Base-by-base conservation (phyloP, 495 filamentous ascomycete genomes). In the Umbilicaria muhlenbergii region DNA sequence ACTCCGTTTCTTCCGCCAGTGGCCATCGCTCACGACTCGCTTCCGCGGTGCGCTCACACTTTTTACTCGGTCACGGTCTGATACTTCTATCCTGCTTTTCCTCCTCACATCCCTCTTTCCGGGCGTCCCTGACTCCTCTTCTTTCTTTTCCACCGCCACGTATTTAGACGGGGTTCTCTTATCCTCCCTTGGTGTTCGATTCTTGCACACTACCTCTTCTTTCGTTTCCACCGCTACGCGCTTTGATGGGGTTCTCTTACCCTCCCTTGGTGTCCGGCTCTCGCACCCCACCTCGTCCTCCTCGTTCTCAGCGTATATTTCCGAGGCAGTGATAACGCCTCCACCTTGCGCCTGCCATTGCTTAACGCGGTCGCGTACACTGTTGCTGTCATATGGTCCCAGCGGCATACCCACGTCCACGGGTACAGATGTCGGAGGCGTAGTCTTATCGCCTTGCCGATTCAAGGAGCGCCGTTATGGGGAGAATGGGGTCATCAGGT, bases 1-100 rank as follows among this genome's bases (percentile, higher is more conserved):
- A 37, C 59, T 71, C 48, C 64, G 69, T 45, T 68, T 71, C 36
- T 65, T 67, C 45, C 62, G 63, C 83, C 83, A 89, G 49, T 89
- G 78, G 34, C 77, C 75, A 59, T 89, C 83, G 51, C 83, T 86
- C 16, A 89, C 70, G 17, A 89, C 77, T 38, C 83, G 71, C 65
- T 86, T 89, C 51, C 77, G 76, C 5, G 83, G 83, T 15, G 73
- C 68, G 51, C 67, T 74, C 39, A 65, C 59, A 48, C 68, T 71
- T 49, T 64, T 59, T 41, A 58, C 58, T 36, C 64, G 54, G 17
- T 45, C 44, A 37, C 19, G 36, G 14, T 44, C 46, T 18, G 53
- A 48, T 16, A 31, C 38, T n/a, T 50, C 44, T 17, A 38, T 38
- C 38, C 58, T 65, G 12, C 49, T 52, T 37, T 58, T 63, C 11